These are phyloP conservation scores for Zostera marina DNA, from an alignment of 116 monocot species.

Conservation along the genomic window DNA sequence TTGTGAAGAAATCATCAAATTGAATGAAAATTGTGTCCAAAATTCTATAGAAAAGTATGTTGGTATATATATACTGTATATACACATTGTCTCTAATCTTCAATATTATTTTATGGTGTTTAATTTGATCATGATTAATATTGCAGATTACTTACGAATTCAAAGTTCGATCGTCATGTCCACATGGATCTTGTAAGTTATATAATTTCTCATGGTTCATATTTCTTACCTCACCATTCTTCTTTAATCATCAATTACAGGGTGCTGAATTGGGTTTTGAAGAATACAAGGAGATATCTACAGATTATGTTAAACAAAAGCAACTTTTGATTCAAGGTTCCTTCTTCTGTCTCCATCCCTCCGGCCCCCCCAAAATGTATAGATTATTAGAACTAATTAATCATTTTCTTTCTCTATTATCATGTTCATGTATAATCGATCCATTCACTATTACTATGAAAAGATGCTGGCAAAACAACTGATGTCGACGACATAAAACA, in stretches of 20 bases:
- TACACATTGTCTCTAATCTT: background rate
- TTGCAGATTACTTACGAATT: slow-evolving; percentile 51
- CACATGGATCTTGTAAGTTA: slow-evolving; percentile 76
- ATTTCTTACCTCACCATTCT: background rate
- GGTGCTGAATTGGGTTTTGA: slow-evolving; percentile 41
- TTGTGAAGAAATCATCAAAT: slow-evolving; percentile 31
- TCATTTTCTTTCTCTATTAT: background rate
- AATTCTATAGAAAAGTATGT: slow-evolving; percentile 56
- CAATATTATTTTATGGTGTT: too few species aligned
- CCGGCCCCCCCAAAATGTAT: background rate
- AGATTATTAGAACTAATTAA: background rate
- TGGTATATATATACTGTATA: background rate
- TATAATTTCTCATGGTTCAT: background rate
- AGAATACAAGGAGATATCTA: slow-evolving; percentile 47
- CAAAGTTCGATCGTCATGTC: slow-evolving; percentile 52
- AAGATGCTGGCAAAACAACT: slow-evolving; percentile 21
- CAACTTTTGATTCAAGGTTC: slow-evolving; percentile 44
- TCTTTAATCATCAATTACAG: slow-evolving; percentile 13
- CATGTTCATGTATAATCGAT: too few species aligned
- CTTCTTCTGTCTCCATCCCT: background rate
- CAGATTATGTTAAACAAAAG: slow-evolving; percentile 53
- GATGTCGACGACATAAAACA: slow-evolving; percentile 37
- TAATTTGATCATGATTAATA: background rate
- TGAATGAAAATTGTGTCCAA: slow-evolving; percentile 48
- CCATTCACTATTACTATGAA: slow-evolving; percentile 6